Evolutionary conservation across 768 basidiomycete genomes (phyloP).

Genomic region (Dentipellis sp.): DNA sequence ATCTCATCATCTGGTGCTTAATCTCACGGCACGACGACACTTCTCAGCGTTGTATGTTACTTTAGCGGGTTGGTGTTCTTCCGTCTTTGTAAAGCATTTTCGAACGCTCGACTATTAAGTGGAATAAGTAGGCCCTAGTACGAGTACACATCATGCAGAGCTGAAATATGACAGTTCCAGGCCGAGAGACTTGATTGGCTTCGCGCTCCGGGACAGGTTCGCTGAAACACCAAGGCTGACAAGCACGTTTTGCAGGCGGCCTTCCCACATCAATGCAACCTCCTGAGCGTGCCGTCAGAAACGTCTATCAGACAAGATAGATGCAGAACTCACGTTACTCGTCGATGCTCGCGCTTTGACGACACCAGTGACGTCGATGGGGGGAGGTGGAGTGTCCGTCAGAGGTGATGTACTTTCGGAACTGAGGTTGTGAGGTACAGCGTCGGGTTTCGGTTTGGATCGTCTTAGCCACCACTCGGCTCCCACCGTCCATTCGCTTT

Average conservation of each 20-base stretch:
- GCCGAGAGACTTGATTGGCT: conserved; percentile 83
- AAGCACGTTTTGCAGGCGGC: conserved; percentile 80
- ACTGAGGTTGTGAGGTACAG: conserved; percentile 16
- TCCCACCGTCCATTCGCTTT: conserved; percentile 93
- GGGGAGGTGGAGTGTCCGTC: conserved; percentile 13
- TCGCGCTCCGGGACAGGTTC: conserved; percentile 75
- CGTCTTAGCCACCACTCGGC: conserved; percentile 93
- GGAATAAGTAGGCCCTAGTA: neutral
- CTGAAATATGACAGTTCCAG: conserved; percentile 93
- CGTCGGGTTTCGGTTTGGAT: conserved; percentile 23
- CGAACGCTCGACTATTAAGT: neutral
- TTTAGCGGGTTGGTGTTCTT: neutral
- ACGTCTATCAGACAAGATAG: conserved; percentile 1
- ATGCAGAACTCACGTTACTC: conserved; percentile 53
- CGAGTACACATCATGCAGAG: conserved; percentile 29
- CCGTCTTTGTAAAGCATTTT: neutral
- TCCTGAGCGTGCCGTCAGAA: conserved; percentile 39
- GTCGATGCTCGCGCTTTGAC: conserved; percentile 88
- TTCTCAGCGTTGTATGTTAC: neutral
- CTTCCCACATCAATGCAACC: conserved; percentile 90
- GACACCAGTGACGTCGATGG: conserved; percentile 58
- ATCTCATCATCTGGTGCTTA: neutral
- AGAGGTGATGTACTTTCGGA: conserved; percentile 13
- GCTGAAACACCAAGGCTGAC: conserved; percentile 89
- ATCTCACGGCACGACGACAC: neutral